phyloP scores from a whole-genome alignment of 805 yeast species.

The Blastobotrys muscicola region DNA sequence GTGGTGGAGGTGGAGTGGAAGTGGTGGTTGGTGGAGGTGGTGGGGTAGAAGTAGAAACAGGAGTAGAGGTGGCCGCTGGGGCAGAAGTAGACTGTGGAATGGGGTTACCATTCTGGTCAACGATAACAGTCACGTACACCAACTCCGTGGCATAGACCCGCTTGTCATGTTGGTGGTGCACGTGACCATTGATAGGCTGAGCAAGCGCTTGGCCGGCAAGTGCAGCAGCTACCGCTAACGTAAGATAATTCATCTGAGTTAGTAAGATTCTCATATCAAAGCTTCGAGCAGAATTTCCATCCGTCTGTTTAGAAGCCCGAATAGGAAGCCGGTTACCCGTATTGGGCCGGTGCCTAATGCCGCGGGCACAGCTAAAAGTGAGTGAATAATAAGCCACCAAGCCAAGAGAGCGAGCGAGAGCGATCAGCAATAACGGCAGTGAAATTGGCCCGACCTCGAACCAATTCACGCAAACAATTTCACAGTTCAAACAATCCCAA shows the following conservation, averaged over 20 bases:
- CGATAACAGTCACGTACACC: constrained; percentile 38
- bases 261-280: too few relatives aligned
- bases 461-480: too few relatives aligned
- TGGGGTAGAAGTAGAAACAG: constrained; percentile 15
- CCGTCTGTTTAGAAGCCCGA: too few relatives aligned
- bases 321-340: too few relatives aligned
- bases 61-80: constrained; percentile 16
- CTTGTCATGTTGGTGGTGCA: constrained; percentile 44
- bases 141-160: constrained; percentile 36
- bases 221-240: constrained; percentile 14
- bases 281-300: too few relatives aligned
- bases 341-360: too few relatives aligned
- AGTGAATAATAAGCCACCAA: too few relatives aligned
- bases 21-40: constrained; percentile 25
- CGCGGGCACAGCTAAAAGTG: too few relatives aligned
- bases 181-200: constrained; percentile 23
- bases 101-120: constrained; percentile 31
- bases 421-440: too few relatives aligned
- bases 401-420: too few relatives aligned
- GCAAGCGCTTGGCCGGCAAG: constrained; percentile 35
- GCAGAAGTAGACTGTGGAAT: constrained; percentile 22
- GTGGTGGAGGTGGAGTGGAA: constrained; percentile 22
- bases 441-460: too few relatives aligned
- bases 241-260: constrained; percentile 1
- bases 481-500: too few relatives aligned